Base-by-base conservation (phyloP, 2,329 filamentous ascomycete genomes). In the Verticillium dahliae region DNA sequence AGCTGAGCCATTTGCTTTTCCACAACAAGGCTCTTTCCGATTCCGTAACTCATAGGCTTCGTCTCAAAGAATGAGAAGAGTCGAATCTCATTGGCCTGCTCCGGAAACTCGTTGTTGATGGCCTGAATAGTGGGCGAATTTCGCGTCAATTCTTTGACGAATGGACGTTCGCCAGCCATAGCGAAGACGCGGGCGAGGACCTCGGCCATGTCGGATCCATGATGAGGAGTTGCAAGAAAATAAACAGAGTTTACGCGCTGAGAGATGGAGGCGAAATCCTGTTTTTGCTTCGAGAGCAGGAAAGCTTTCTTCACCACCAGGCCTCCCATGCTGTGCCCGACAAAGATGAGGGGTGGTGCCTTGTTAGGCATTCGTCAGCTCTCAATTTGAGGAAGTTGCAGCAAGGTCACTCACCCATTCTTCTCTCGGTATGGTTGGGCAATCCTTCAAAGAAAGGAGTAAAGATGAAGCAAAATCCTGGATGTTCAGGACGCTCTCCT, bases 251-350 rank as follows among this genome's bases (percentile, higher is more conserved):
- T 60, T 4, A 75, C 63, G 2, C 70, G 63, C 0, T 65, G 41
- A 4, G 38, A 39, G 15, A 39, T 39, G 11, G 38, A 39, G 38
- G 38, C 38, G 15, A 39, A 39, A 15, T 39, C 67, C 66, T 1
- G 65, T 63, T 0, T 39, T n/a, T 0, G 64, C 57, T 10, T 70
- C 67, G 4, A 62, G 62, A 75, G 61, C 10, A 76, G 69, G 52
- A 69, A 74, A 0, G 74, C 74, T 61, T 71, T 70, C 59, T 77
- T 77, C 31, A 71, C 67, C 1, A 76, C 71, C 1, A 76, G 65
- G 0, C 74, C 75, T 5, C 75, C 75, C 73, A 78, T 75, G 59
- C 72, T 75, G 56, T 78, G 75, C 2, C 66, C 74, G 18, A 76
- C 66, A 13, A 77, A 69, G 10, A 77, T 67, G 4, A 75, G 45